Base-by-base conservation (phyloP, 305 asterid species). In the Galium porrigens region DNA sequence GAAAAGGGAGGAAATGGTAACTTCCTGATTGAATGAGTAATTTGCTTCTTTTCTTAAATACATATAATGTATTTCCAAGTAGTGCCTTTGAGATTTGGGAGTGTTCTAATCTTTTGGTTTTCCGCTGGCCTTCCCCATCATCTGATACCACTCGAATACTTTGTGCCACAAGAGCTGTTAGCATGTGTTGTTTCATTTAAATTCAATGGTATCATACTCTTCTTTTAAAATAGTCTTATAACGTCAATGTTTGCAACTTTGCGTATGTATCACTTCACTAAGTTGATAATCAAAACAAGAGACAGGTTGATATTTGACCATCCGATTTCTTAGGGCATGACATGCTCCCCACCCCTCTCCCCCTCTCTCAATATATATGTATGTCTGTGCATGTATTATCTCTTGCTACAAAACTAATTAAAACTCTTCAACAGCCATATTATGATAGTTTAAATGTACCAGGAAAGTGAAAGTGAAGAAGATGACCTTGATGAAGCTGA, bases 391-490 rank as follows among this genome's bases (percentile, higher is more conserved):
- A 34, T 34, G 37, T 34, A 34, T 34, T 34, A 34, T 34, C 37
- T 34, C 37, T 34, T 14, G 30, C 15, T 3, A 48, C 18, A 18
- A 0, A 15, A 8, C 22, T 53, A 6, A 18, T 27, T 11, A 14
- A 15, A 32, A 58, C 18, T 33, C 18, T 58, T 58, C n/a, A 54
- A 36, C 39, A 58, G 61, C 48, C 63, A 41, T 53, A n/a, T 58
- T 53, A 52, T 68, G 25, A 36, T 61, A 42, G 39, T 25, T 58
- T 73, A 56, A 39, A 56, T 54, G 55, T 61, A 15, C 60, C 78
- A 82, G 87, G 83, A 80, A 76, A 79, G 79, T 51, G 85, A 80
- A 66, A 80, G 80, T 66, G 85, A 82, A 63, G 87, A 78, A 48
- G 85, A 80, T 58, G 76, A 76, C 44, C 53, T 73, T 48, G 85